Conservation (phyloP, 345 rosid species). For the Brassica rapa region DNA sequence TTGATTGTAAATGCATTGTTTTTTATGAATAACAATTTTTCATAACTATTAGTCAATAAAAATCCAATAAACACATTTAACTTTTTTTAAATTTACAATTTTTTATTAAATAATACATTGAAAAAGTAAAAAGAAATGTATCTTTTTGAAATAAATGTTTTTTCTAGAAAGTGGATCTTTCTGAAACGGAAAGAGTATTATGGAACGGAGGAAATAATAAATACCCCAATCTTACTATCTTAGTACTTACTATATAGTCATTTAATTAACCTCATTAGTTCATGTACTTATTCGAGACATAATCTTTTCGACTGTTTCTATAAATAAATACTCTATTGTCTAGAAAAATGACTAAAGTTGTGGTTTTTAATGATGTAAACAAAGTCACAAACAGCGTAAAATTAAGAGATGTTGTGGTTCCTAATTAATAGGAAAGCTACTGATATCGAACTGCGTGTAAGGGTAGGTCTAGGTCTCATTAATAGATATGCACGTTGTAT, state of each 20-base stretch:
- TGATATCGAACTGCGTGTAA: constrained; percentile 41
- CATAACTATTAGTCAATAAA: too few relatives aligned
- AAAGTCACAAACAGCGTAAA: constrained; percentile 21
- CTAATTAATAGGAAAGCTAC: constrained; percentile 40
- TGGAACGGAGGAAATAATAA: too few relatives aligned
- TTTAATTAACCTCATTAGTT: neutral
- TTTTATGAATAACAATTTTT: too few relatives aligned
- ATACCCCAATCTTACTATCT: neutral
- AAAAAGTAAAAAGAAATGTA: too few relatives aligned
- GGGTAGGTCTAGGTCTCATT: constrained; percentile 45
- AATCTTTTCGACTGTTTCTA: neutral
- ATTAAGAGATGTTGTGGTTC: constrained; percentile 33
- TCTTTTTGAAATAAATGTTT: too few relatives aligned
- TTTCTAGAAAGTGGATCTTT: too few relatives aligned
- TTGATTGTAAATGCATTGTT: too few relatives aligned
- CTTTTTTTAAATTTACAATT: too few relatives aligned
- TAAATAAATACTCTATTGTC: too few relatives aligned
- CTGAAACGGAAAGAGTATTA: too few relatives aligned
- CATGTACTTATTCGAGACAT: neutral
- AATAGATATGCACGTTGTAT: constrained; percentile 37
- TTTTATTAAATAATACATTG: too few relatives aligned
- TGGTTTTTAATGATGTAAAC: constrained; percentile 23
- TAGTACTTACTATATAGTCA: constrained; percentile 28
- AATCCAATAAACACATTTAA: too few relatives aligned
- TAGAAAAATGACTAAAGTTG: neutral